Base-by-base conservation (phyloP, 768 basidiomycete genomes). In the Xerocomellus amylosporus region DNA sequence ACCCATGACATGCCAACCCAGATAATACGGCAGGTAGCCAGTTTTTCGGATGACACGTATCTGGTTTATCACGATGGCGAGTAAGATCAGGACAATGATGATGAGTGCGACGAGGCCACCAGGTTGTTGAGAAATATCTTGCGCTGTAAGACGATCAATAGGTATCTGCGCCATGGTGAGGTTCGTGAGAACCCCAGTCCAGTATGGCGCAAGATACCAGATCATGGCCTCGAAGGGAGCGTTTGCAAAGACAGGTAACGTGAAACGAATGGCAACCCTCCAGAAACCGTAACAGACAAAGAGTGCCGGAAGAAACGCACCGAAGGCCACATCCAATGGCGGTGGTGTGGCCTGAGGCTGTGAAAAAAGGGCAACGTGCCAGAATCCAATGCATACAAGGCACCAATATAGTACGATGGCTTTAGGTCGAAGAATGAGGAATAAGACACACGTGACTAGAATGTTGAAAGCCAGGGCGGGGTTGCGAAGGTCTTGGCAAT, bases 281-380 rank as follows among this genome's bases (percentile, higher is more conserved):
- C 90, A 93, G 61, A 94, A 85, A 13, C 76, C 85, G 55, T 92
- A 91, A 10, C 79, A 81, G 50, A 92, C 81, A 62, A 92, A 93
- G 20, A 94, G 75, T 0, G 80, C 70, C 0, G 92, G 91, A 9
- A 94, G 76, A 73, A 94, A 94, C 6, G 81, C 79, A 30, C 79
- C 81, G 59, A 94, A 92, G 7, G 83, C 88, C n/a, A 75, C 73
- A 51, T 87, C 82, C 52, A 93, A 70, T 26, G 79, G 78, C 6
- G 93, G 90, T 34, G 88, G 87, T 7, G 76, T 77, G 1, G 75
- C 77, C 43, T 73, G 80, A 7, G 87, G 87, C 62, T 93, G 86
- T 9, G 88, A 88, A 62, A 91, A 92, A 38, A 94, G 79, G 0
- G 82, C 75, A 50, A 91, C 76, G 60, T 94, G 90, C 91, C 92